Evolutionary conservation across 371 early-diverging fungal genomes (phyloP).

Genomic region (Fennellomyces sp.): DNA sequence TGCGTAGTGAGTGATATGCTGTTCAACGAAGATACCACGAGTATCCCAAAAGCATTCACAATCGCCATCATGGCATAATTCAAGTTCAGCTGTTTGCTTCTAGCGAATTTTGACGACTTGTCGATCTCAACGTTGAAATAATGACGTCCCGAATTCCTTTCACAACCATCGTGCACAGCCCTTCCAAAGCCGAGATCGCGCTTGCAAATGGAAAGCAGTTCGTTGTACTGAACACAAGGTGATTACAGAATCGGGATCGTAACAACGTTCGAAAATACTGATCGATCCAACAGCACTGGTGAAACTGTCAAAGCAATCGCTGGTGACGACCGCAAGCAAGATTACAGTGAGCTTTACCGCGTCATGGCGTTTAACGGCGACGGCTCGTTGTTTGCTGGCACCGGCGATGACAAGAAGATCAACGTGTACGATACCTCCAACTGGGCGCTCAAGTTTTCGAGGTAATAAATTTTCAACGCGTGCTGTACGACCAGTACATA

Average conservation of each 20-base stretch:
- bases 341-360: constrained; percentile 52
- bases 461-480: constrained; percentile 26
- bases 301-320: constrained; percentile 35
- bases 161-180: constrained; percentile 52
- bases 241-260: background rate
- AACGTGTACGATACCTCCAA: constrained; percentile 67
- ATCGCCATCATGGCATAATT: too few relatives aligned
- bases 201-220: constrained; percentile 64
- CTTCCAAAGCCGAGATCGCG: constrained; percentile 54
- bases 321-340: constrained; percentile 35
- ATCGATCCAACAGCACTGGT: constrained; percentile 36
- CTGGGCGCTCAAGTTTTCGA: constrained; percentile 59
- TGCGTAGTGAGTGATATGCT: too few relatives aligned
- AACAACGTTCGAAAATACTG: background rate
- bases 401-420: constrained; percentile 75
- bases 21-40: too few relatives aligned
- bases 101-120: background rate
- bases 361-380: constrained; percentile 61
- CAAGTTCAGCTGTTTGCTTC: too few relatives aligned
- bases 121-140: too few relatives aligned
- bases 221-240: constrained; percentile 63
- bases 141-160: constrained; percentile 44
- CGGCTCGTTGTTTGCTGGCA: constrained; percentile 62
- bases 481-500: background rate
- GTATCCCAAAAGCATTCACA: too few relatives aligned